Conservation (phyloP, 1,139 yeast genomes). For the Protomyces inouyei region DNA sequence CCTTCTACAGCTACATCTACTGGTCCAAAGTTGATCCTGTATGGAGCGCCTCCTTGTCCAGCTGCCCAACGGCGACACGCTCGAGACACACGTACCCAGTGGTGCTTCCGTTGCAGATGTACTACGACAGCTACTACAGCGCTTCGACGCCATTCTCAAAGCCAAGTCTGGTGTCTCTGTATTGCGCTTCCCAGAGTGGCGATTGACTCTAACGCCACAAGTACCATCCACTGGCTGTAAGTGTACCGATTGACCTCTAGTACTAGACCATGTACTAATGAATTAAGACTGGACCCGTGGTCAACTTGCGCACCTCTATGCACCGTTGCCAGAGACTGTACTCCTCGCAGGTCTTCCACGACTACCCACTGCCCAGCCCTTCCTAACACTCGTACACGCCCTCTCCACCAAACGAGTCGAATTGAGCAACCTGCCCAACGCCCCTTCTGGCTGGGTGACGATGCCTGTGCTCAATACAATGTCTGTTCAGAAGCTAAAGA, state of each 20-base stretch:
- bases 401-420: conserved; percentile 9
- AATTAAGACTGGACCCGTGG: conserved; percentile 5
- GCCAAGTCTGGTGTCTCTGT: neutral
- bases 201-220: neutral
- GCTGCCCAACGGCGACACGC: neutral
- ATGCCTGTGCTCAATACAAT: conserved; percentile 4
- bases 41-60: neutral
- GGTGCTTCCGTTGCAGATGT: neutral
- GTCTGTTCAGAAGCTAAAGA: neutral
- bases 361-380: neutral
- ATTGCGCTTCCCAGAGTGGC: conserved; percentile 8
- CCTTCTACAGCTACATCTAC: too few species aligned
- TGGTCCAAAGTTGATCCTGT: too few species aligned
- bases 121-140: neutral
- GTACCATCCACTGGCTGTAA: neutral
- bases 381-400: conserved; percentile 5
- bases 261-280: neutral
- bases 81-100: neutral
- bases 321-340: conserved; percentile 2
- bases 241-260: neutral
- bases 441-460: neutral
- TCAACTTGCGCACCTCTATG: conserved; percentile 3
- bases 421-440: conserved; percentile 1
- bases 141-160: neutral
- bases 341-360: neutral